A percentile compares a stretch with the other conserved stretches of the same genome.
Evolutionary conservation across 1,139 yeast species (phyloP).

Genomic region (Diutina rugosa): DNA sequence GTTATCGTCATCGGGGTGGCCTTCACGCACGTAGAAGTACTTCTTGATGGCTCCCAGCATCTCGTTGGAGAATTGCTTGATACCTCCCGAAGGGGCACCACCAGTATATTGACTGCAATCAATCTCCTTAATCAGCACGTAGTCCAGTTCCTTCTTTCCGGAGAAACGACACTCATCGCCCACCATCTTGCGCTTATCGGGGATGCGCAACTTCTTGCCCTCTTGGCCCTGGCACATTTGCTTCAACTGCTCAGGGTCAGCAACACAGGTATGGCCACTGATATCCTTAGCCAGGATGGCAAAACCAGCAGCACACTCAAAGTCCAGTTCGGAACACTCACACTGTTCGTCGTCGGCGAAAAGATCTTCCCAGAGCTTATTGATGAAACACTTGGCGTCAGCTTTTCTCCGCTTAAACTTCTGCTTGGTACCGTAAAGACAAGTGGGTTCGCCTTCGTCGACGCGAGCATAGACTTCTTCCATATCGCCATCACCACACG

Average conservation of each 20-base stretch:
- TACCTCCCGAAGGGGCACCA: conserved; percentile 4
- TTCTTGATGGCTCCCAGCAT: conserved; percentile 35
- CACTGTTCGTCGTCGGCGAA: conserved; percentile 46
- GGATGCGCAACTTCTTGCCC: conserved; percentile 13
- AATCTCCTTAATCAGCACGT: conserved; percentile 6
- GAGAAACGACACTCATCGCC: conserved; percentile 34
- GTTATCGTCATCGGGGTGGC: conserved; percentile 25
- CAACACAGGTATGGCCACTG: conserved; percentile 35
- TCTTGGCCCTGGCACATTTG: conserved; percentile 14
- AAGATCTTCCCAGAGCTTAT: conserved; percentile 46
- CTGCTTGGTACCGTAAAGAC: conserved; percentile 67
- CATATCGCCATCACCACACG: conserved; percentile 42
- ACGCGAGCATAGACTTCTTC: conserved; percentile 59
- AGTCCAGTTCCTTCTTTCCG: background rate
- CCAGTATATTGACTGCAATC: conserved; percentile 21
- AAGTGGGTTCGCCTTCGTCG: conserved; percentile 36
- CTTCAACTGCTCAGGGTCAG: conserved; percentile 23
- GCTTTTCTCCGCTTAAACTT: conserved; percentile 56
- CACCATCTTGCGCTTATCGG: conserved; percentile 29
- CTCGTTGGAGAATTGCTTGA: conserved; percentile 16
- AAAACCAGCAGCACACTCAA: conserved; percentile 63
- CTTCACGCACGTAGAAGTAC: conserved; percentile 43
- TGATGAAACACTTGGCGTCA: conserved; percentile 57
- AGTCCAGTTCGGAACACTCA: conserved; percentile 51
- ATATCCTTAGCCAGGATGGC: conserved; percentile 16